Evolutionary conservation across 352 stramenopile genomes (phyloP).

Genomic region (Phytopythium oedochilum): DNA sequence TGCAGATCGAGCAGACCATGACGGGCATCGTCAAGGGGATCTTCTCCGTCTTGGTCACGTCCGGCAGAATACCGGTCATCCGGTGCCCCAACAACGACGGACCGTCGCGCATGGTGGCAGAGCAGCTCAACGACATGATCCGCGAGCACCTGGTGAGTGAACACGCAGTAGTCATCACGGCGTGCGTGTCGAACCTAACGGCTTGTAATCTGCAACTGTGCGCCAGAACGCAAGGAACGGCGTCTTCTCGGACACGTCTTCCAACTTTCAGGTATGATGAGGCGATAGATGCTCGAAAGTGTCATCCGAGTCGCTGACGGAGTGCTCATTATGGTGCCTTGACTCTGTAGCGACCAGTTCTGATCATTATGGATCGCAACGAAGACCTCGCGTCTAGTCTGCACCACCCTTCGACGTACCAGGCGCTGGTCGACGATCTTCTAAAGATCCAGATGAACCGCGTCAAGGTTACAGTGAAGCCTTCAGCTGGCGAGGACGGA

Average conservation of each 20-base stretch:
- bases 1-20: conserved; percentile 80
- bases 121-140: conserved; percentile 88
- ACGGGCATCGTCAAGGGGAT: conserved; percentile 68
- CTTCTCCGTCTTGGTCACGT: conserved; percentile 93
- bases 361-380: conserved; percentile 97
- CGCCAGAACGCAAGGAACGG: conserved; percentile 50
- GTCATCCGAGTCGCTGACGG: not conserved
- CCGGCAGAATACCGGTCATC: conserved; percentile 94
- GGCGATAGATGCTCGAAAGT: not conserved
- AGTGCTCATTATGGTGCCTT: conserved; percentile 1
- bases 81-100: conserved; percentile 91
- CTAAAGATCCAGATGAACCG: conserved; percentile 84
- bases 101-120: conserved; percentile 94
- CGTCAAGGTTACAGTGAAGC: conserved; percentile 90
- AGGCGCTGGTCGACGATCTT: conserved; percentile 91
- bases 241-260: conserved; percentile 51
- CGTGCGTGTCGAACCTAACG: no score
- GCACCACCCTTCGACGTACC: conserved; percentile 93
- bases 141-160: conserved; percentile 71
- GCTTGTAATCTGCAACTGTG: not conserved
- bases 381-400: conserved; percentile 94
- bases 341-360: conserved; percentile 76
- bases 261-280: conserved; percentile 61
- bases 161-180: no score
- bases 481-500: conserved; percentile 15